Conservation (phyloP, 192 early-diverging fungal species). For the Thamnidium elegans region DNA sequence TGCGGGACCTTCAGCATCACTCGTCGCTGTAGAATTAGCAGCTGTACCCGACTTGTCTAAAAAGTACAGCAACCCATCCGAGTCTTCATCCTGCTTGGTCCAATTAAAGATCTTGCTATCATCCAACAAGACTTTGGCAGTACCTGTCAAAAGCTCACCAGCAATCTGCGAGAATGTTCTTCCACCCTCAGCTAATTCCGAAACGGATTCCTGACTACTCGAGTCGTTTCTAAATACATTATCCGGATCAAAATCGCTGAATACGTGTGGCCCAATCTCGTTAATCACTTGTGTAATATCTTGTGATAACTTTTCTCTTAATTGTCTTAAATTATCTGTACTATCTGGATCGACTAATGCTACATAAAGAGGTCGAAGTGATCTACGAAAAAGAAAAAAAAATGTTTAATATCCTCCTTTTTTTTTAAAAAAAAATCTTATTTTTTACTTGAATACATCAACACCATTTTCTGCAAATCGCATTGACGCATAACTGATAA, state of each 20-base stretch:
- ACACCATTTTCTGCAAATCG: slow-evolving; percentile 74
- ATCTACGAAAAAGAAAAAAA: slow-evolving; percentile 46
- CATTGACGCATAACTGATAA: slow-evolving; percentile 71
- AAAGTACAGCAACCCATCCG: slow-evolving; percentile 53
- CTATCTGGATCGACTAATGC: slow-evolving; percentile 57
- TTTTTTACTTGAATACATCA: slow-evolving; percentile 66
- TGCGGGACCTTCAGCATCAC: no score
- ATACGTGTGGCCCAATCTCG: slow-evolving; percentile 78
- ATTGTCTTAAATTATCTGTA: slow-evolving; percentile 63
- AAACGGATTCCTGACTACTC: background rate
- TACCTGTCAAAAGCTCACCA: slow-evolving; percentile 26
- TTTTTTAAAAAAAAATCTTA: background rate
- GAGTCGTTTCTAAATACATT: background rate
- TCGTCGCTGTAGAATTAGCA: no score
- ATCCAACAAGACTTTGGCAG: slow-evolving; percentile 45
- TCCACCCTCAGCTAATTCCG: slow-evolving; percentile 18
- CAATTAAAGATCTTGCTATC: slow-evolving; percentile 56
- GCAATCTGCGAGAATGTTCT: slow-evolving; percentile 31
- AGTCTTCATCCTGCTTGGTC: slow-evolving; percentile 44
- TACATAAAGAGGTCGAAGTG: slow-evolving; percentile 84
- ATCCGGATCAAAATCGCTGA: slow-evolving; percentile 62
- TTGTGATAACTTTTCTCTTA: slow-evolving; percentile 70
- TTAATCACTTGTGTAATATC: slow-evolving; percentile 80
- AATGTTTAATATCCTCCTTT: background rate
- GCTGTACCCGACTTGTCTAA: slow-evolving; percentile 27